These are phyloP conservation scores for Pleurotus cornucopiae DNA, from an alignment of 768 basidiomycete species.

Conservation along the genomic window DNA sequence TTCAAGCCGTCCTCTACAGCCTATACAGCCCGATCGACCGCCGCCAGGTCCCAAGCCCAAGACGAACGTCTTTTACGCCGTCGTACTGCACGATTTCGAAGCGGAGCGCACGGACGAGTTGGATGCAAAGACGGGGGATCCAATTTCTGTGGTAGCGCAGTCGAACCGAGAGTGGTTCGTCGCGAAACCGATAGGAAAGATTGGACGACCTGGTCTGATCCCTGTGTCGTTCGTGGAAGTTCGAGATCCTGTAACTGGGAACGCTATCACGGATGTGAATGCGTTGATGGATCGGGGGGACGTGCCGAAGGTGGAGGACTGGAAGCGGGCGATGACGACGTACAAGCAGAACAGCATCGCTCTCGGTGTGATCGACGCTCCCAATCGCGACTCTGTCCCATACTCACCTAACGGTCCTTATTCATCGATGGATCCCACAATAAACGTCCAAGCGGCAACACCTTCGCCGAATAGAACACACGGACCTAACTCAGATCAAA, in stretches of 20 bases:
- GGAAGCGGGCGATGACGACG: constrained; percentile 92
- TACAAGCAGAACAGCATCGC: constrained; percentile 97
- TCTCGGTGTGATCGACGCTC: constrained; percentile 79
- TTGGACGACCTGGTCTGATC: constrained; percentile 95
- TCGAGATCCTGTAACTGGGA: constrained; percentile 85
- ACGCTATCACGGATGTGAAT: constrained; percentile 70
- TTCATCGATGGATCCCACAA: constrained; percentile 15
- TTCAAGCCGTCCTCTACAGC: constrained; percentile 13
- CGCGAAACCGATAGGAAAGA: constrained; percentile 92
- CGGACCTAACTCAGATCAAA: constrained; percentile 16
- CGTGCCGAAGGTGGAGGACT: constrained; percentile 96
- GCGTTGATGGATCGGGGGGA: constrained; percentile 82
- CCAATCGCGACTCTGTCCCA: constrained; percentile 33
- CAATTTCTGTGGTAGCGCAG: constrained; percentile 95
- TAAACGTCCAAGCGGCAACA: constrained; percentile 16
- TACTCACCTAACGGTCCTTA: constrained; percentile 14
- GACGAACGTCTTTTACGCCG: constrained; percentile 82
- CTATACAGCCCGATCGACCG: constrained; percentile 17
- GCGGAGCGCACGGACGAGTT: constrained; percentile 98
- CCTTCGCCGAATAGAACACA: constrained; percentile 22
- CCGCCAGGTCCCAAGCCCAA: constrained; percentile 29
- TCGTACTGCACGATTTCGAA: constrained; percentile 91
- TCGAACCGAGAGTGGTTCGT: constrained; percentile 99
- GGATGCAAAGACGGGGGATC: constrained; percentile 89
- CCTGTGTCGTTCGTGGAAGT: constrained; percentile 97